Evolutionary conservation across 148 eudicot genomes (phyloP), one percentile per base, ranked within the genome.

Genomic region (Diospyros lotus): DNA sequence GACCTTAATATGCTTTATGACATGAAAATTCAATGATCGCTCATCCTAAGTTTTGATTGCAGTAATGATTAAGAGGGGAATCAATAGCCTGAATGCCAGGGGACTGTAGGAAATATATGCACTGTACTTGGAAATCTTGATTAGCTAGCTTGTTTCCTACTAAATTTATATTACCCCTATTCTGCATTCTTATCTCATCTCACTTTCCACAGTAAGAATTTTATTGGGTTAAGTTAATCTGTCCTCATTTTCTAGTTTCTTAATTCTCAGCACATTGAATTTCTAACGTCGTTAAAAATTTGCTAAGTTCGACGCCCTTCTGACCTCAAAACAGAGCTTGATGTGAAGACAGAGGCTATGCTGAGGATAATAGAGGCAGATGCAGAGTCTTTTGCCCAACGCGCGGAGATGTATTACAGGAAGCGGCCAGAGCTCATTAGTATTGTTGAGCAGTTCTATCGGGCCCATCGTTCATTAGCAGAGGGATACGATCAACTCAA

Each of bases 371-470:
- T 95, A 5, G 98, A 95, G 58, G 86, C 83, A 78, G 98, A 95
- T 73, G 98, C 96, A 63, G 98, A 95, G 76, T 92, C 98, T 0
- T 95, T 95, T 71, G 86, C 94, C 12, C 77, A 90, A 69, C 92
- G 98, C 0, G 98, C 95, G 56, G 98, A 95, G 76, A 92, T 95
- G 97, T 95, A 95, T 77, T 95, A 95, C 84, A 89, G 76, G 84
- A 90, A 88, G 85, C 84, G 97, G 72, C 98, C 98, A 5, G 91
- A 92, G 79, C 85, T 95, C 41, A 80, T 92, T 13, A 84, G 73
- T 82, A 66, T 89, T 84, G 90, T 95, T 17, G 96, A 89, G 80
- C 93, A 95, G 6, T 84, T 89, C 12, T 95, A 95, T 62, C 84
- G 97, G 0, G 61, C 93, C 60, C 93, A 92, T 73, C 92, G 97